Base-by-base conservation (phyloP, 495 filamentous ascomycete genomes). In the Articulospora tetracladia region DNA sequence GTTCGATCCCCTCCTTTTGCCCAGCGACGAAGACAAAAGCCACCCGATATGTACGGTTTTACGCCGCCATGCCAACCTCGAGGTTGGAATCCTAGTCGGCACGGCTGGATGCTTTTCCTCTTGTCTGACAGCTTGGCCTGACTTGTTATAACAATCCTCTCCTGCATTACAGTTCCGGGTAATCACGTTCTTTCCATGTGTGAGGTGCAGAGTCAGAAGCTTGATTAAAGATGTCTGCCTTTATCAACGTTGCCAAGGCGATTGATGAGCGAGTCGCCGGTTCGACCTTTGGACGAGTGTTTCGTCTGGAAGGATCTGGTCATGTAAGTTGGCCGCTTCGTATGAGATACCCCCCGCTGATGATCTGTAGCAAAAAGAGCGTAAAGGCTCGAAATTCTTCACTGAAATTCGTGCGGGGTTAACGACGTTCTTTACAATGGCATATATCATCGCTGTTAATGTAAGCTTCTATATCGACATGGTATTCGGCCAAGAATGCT, bases 341-440 rank as follows among this genome's bases (percentile, higher is more conserved):
- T 6, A 39, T 34, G n/a, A 17, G 3, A 3, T n/a, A 13, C 13
- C 7, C 27, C 17, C 32, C 22, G 50, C 58, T 64, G 48, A 67
- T 25, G 19, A n/a, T 22, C 11, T 11, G 19, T 23, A 69, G 66
- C 24, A 50, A 26, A 70, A 64, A 60, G 76, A 90, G 73, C 78
- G 84, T 1, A 85, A 89, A 62, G 84, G 82, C 20, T 78, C 86
- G 22, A 81, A 74, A 64, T 91, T 93, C 73, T 84, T 87, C 60
- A 88, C 85, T 15, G 89, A 93, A 69, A 73, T 93, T 53, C 85
- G 88, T 23, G 90, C 89, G n/a, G 90, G 89, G 13, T 71, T 93
- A 30, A 90, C 90, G 32, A 93, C 90, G 26, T 92, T 93, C 71
- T 88, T 90, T 64, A 89, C 89, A 19, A 92, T 93, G 90, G 86